Evolutionary conservation across 2,329 filamentous ascomycete genomes (phyloP).

Genomic region (Coniochaeta sp.): DNA sequence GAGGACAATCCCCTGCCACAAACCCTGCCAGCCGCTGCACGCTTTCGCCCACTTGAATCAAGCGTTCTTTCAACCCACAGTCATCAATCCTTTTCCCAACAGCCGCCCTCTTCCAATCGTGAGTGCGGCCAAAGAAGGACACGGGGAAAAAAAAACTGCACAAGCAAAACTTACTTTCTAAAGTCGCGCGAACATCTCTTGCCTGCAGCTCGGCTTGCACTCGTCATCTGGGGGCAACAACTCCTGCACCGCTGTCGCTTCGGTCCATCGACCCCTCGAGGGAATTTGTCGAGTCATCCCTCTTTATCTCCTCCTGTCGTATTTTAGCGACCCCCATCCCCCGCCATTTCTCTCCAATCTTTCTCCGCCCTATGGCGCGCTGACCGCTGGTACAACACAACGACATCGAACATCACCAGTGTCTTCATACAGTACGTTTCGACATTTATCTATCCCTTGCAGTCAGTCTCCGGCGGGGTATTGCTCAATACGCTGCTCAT

Average conservation of each 20-base stretch:
- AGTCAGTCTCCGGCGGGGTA: too few relatives aligned
- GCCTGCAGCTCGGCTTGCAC: neutral
- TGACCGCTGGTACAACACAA: constrained; percentile 3
- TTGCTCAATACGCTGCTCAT: neutral
- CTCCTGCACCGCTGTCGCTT: neutral
- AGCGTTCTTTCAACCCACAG: neutral
- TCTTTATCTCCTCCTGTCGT: constrained; percentile 1
- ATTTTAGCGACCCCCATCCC: neutral
- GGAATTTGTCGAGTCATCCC: constrained; percentile 2
- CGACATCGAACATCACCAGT: neutral
- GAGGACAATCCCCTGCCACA: neutral
- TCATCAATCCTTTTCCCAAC: neutral
- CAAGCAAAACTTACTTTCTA: neutral
- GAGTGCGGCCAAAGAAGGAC: neutral
- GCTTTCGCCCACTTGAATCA: neutral
- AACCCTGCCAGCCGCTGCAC: neutral
- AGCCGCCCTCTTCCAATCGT: neutral
- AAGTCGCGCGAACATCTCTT: neutral
- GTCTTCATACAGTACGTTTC: neutral
- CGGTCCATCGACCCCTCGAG: neutral
- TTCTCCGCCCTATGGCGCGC: constrained; percentile 3
- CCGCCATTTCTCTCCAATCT: constrained; percentile 2
- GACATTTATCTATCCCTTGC: neutral
- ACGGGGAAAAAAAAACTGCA: neutral
- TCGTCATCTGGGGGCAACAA: neutral